Base-by-base conservation (phyloP, 2,329 filamentous ascomycete species). In the Herpotrichia juniperi region DNA sequence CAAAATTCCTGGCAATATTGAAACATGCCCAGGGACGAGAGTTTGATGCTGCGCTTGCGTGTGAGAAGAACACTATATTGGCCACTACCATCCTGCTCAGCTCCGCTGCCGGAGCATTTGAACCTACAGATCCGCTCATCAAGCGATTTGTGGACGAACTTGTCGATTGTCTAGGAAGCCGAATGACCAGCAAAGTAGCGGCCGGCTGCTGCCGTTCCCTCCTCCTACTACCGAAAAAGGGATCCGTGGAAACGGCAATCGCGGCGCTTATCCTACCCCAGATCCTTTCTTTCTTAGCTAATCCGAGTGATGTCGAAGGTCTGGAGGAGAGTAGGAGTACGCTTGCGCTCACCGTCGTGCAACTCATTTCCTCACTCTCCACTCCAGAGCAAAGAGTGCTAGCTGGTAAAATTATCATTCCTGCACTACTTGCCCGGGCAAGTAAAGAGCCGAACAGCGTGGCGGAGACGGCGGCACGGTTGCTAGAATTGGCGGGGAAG, bases 41-140 rank as follows among this genome's bases (percentile, higher is more conserved):
- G 65, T 83, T 81, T 3, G 87, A 93, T 17, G 87, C 88, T 4
- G 91, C 92, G 2, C 80, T 99, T 21, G 80, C 88, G 1, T 96
- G 92, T 71, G 93, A 97, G 66, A 97, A 96, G 79, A 99, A 97
- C 67, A 90, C 89, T 4, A 83, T 99, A 4, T 81, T 99, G 42
- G 91, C 92, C 1, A 88, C 89, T 42, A 96, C 94, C 0, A 89
- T 99, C 53, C 82, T 99, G 8, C 87, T 99, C 54, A 96, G 91
- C 8, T 88, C 88, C 34, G 89, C 90, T 6, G 83, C 86, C 53
- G 89, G 89, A 59, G 82, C 87, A 37, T 83, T 97, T 49, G 84
- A 87, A 0, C 83, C 90, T 1, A 85, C 83, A 35, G 93, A 97
- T 62, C 84, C 88, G 8, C 81, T 96, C 1, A 83, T 96, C 40